Evolutionary conservation across 495 filamentous ascomycete genomes (phyloP).

Genomic region (Zalerion maritima): DNA sequence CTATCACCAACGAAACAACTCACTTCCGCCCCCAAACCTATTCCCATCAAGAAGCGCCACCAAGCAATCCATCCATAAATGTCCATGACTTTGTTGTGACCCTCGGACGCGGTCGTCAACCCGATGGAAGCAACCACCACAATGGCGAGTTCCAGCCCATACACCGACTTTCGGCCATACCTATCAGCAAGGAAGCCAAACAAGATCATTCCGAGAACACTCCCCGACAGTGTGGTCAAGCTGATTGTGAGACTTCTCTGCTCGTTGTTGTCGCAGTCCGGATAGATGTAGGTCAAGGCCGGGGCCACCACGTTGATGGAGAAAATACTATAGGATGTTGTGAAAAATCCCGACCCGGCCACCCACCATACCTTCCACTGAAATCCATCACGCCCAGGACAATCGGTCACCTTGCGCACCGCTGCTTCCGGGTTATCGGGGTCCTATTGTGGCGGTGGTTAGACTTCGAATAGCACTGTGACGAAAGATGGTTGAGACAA

Average conservation of each 20-base stretch:
- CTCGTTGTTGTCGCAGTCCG: slow-evolving; percentile 13
- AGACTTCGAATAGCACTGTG: too few relatives aligned
- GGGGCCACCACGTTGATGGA: slow-evolving; percentile 46
- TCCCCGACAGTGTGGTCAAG: slow-evolving; percentile 40
- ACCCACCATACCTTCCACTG: slow-evolving; percentile 30
- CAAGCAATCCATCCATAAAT: slow-evolving; percentile 42
- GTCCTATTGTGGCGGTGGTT: too few relatives aligned
- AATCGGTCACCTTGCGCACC: slow-evolving; percentile 12
- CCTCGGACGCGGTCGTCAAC: slow-evolving; percentile 26
- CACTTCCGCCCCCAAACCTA: slow-evolving; percentile 32
- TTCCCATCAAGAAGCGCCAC: slow-evolving; percentile 42
- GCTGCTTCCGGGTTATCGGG: slow-evolving; percentile 10
- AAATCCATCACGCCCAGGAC: slow-evolving; percentile 16
- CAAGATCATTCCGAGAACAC: slow-evolving; percentile 41
- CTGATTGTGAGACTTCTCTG: slow-evolving; percentile 29
- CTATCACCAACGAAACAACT: not conserved
- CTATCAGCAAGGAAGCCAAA: slow-evolving; percentile 51
- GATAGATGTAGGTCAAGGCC: slow-evolving; percentile 45
- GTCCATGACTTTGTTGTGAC: slow-evolving; percentile 23
- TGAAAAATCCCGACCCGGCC: slow-evolving; percentile 52
- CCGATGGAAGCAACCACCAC: slow-evolving; percentile 41
- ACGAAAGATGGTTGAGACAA: too few relatives aligned
- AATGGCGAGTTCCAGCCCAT: slow-evolving; percentile 48
- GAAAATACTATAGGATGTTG: slow-evolving; percentile 54
- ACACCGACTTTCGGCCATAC: slow-evolving; percentile 47